phyloP scores from a whole-genome alignment of 768 basidiomycete genomes.

The Multifurca ochricompacta region DNA sequence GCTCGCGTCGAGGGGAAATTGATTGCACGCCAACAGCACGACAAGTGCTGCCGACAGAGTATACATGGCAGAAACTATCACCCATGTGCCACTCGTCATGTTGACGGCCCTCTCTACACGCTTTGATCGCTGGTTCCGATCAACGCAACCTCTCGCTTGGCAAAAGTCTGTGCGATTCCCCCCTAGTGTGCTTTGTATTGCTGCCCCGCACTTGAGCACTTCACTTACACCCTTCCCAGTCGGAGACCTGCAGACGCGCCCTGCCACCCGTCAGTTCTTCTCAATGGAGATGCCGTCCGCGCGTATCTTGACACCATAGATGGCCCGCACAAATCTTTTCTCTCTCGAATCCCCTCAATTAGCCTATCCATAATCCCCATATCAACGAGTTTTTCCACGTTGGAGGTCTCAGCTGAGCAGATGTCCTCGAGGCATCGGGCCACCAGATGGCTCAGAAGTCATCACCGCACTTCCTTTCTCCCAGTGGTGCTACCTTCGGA shows the following conservation, averaged over 20 bases:
- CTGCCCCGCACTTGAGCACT: not conserved
- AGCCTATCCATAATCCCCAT: not conserved
- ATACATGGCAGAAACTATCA: not conserved
- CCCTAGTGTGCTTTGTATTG: constrained; percentile 1
- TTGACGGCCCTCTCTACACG: not conserved
- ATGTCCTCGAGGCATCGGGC: not conserved
- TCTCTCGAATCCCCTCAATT: not conserved
- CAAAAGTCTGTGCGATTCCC: not conserved
- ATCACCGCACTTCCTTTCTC: not conserved
- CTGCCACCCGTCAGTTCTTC: constrained; percentile 8
- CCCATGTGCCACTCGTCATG: not conserved
- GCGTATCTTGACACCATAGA: constrained; percentile 5
- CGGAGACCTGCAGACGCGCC: not conserved
- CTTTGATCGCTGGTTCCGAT: constrained; percentile 2
- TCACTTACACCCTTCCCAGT: not conserved
- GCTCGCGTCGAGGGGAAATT: not conserved
- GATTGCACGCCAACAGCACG: not conserved
- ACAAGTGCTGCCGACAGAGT: not conserved
- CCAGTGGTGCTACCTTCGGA: not conserved
- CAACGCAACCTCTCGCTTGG: not conserved
- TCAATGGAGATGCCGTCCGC: constrained; percentile 4
- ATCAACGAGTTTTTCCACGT: not conserved
- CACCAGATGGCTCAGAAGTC: not conserved
- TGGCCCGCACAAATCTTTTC: not conserved
- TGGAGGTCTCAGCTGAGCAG: not conserved